Conservation (phyloP, 192 early-diverging fungal genomes). For the Coemansia reversa region DNA sequence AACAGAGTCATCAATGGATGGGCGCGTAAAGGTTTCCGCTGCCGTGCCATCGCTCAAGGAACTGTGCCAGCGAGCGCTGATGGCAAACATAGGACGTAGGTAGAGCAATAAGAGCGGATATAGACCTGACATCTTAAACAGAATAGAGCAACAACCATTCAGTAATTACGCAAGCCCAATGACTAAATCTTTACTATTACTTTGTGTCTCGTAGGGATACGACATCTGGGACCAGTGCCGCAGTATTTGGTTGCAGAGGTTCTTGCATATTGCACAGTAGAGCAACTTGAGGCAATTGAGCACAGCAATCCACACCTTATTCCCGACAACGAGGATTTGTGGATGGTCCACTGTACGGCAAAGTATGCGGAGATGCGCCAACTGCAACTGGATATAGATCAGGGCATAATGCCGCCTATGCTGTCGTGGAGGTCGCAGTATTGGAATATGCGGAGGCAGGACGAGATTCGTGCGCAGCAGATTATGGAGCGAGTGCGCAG, state of each 20-base stretch:
- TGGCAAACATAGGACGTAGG: conserved; percentile 33
- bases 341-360: conserved; percentile 23
- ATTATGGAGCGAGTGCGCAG: conserved; percentile 35
- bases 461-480: conserved; percentile 35
- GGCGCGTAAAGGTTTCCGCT: background rate
- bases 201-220: conserved; percentile 14
- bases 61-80: conserved; percentile 37
- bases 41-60: conserved; percentile 32
- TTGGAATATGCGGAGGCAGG: conserved; percentile 27
- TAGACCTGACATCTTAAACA: background rate
- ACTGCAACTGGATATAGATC: conserved; percentile 11
- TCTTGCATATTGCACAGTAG: conserved; percentile 39
- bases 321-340: conserved; percentile 43
- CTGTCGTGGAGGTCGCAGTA: conserved; percentile 39
- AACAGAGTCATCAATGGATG: conserved; percentile 7
- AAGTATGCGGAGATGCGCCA: conserved; percentile 20
- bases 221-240: conserved; percentile 30
- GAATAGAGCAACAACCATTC: background rate
- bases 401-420: conserved; percentile 10
- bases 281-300: conserved; percentile 46
- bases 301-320: conserved; percentile 42
- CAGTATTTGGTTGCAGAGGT: conserved; percentile 35
- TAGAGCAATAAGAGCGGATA: background rate
- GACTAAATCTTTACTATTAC: background rate
- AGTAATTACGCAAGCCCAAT: no score